phyloP scores from a whole-genome alignment of 805 yeast species.

The Yueomyces sinensis region DNA sequence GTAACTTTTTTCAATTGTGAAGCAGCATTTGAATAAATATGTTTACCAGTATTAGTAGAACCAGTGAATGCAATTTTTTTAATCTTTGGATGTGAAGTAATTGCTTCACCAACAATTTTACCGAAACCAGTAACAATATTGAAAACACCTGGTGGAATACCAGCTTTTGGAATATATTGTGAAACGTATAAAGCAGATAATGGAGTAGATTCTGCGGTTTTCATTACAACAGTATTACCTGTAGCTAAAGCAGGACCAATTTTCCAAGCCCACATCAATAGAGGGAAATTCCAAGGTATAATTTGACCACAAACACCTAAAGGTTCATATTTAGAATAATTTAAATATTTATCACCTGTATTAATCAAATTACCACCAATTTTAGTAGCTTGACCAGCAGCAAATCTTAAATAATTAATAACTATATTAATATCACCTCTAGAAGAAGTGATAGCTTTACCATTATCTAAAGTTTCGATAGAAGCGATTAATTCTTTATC shows the following conservation, averaged over 20 bases:
- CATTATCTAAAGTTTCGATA: conserved; percentile 82
- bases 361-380: conserved; percentile 43
- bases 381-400: conserved; percentile 76
- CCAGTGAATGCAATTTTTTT: conserved; percentile 83
- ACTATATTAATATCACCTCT: conserved; percentile 66
- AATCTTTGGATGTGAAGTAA: conserved; percentile 55
- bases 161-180: conserved; percentile 55
- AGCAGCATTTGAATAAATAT: conserved; percentile 61
- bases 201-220: conserved; percentile 84
- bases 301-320: conserved; percentile 82
- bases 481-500: conserved; percentile 63
- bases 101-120: conserved; percentile 58
- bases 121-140: conserved; percentile 75
- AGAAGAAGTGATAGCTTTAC: conserved; percentile 66
- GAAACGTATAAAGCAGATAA: conserved; percentile 64
- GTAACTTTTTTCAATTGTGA: conserved; percentile 67
- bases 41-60: conserved; percentile 70
- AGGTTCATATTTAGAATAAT: conserved; percentile 66
- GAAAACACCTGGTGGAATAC: conserved; percentile 72
- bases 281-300: conserved; percentile 90
- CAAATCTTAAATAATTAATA: conserved; percentile 61
- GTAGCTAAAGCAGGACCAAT: conserved; percentile 78
- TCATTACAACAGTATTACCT: conserved; percentile 73
- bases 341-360: conserved; percentile 50
- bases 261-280: conserved; percentile 80